A percentile compares a stretch with the other conserved stretches of the same genome.
Evolutionary conservation across 2,329 filamentous ascomycete species (phyloP).

Genomic region (Trichophyton benhamiae): DNA sequence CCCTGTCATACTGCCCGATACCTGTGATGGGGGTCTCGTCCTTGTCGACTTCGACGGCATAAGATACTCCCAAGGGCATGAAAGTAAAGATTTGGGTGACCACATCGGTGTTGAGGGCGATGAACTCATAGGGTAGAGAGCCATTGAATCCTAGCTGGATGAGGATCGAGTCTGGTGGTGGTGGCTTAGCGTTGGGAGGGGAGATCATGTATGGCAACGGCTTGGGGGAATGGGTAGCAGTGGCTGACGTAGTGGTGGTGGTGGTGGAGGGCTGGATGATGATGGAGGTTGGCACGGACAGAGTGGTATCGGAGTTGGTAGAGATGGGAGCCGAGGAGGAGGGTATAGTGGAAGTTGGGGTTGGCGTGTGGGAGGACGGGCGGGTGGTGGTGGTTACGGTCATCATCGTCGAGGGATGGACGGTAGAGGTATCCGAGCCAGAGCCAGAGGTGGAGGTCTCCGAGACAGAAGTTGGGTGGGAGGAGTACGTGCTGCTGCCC

Average conservation of each 20-base stretch:
- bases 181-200: slow-evolving; percentile 49
- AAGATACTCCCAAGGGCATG: slow-evolving; percentile 58
- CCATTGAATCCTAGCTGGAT: slow-evolving; percentile 79
- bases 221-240: slow-evolving; percentile 27
- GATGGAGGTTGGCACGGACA: slow-evolving; percentile 14
- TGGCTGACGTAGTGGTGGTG: slow-evolving; percentile 22
- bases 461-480: slow-evolving; percentile 1
- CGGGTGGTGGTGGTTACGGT: slow-evolving; percentile 5
- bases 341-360: slow-evolving; percentile 5
- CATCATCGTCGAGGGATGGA: background rate
- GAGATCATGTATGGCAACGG: slow-evolving; percentile 65
- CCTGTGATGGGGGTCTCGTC: slow-evolving; percentile 10
- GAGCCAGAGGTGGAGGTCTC: slow-evolving; percentile 4
- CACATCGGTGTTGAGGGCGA: slow-evolving; percentile 57
- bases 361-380: background rate
- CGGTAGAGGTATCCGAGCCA: background rate
- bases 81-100: slow-evolving; percentile 75
- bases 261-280: slow-evolving; percentile 19
- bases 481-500: background rate
- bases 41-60: slow-evolving; percentile 40
- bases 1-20: slow-evolving; percentile 60
- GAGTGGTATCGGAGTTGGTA: slow-evolving; percentile 11
- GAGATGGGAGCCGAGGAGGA: slow-evolving; percentile 5
- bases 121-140: slow-evolving; percentile 71
- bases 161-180: slow-evolving; percentile 53